Base-by-base conservation (phyloP, 73 alveolate genomes). In the Paramecium octaurelia region DNA sequence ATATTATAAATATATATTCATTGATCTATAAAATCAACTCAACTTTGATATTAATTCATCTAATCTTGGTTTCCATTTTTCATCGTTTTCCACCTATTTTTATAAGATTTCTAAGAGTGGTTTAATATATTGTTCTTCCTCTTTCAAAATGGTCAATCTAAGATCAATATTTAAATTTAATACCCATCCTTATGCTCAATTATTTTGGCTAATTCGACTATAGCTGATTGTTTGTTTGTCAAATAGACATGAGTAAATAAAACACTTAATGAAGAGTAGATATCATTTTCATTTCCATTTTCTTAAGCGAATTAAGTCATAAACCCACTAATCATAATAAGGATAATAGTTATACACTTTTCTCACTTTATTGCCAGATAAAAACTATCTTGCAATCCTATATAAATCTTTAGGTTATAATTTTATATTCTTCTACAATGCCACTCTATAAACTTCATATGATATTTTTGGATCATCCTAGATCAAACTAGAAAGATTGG, bases 401-500 rank as follows among this genome's bases (percentile, higher is more conserved):
- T 64, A 64, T 34, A 64, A 64, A 64, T 64, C 84, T 34, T 64
- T 64, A 8, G 84, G 84, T 64, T 64, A 34, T 64, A 64, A 27
- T 64, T 64, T 64, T 64, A 64, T 64, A 11, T 64, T 64, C 46
- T 34, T 27, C 23, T 27, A 27, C 21, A 64, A 64, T 0, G 84
- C 54, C 16, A 64, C 50, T 64, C 84, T 64, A 64, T 64, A 64
- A 31, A 64, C 46, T 64, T 64, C 84, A 64, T 64, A 64, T 4
- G 84, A 64, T 34, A 64, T 34, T 64, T 64, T 64, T 64, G 84
- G 84, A 64, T 64, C 84, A 27, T 64, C 84, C 31, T 64, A 27
- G 6, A 64, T 31, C 24, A 64, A 31, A 31, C 27, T 27, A 0
- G 84, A 64, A 31, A 64, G 46, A 64, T 31, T 21, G 14, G 20